Percentiles rank a stretch among this genome's conserved stretches.
These are phyloP conservation scores for Geotrichum restrictum DNA, from an alignment of 1,139 yeast species.

Conservation along the genomic window DNA sequence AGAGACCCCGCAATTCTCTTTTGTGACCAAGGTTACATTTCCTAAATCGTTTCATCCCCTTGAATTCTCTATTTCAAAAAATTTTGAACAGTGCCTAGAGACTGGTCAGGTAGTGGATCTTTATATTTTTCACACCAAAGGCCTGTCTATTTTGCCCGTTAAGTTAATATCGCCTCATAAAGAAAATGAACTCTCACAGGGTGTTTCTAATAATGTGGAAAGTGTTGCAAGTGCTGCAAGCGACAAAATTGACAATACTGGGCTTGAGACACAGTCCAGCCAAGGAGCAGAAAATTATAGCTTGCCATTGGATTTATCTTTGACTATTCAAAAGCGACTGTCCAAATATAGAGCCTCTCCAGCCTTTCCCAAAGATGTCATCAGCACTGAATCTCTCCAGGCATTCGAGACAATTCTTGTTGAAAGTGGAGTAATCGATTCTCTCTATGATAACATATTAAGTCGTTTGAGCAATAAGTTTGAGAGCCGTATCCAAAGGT, in stretches of 20 bases:
- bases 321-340: slow-evolving; percentile 5
- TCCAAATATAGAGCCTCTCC: slow-evolving; percentile 7
- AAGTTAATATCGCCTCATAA: not conserved
- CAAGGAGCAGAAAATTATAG: not conserved
- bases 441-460: slow-evolving; percentile 7
- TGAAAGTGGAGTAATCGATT: slow-evolving; percentile 17
- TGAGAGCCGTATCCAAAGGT: slow-evolving; percentile 1
- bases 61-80: slow-evolving; percentile 13
- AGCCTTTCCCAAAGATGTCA: slow-evolving; percentile 3
- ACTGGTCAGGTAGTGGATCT: slow-evolving; percentile 13
- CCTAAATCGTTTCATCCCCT: slow-evolving; percentile 13
- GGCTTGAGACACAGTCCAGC: not conserved
- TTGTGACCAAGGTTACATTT: slow-evolving; percentile 9
- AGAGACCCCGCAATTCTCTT: not conserved
- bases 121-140: slow-evolving; percentile 18
- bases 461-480: not conserved
- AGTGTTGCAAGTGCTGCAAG: not conserved
- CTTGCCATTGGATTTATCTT: not conserved
- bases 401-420: slow-evolving; percentile 7
- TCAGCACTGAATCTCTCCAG: slow-evolving; percentile 1
- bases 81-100: not conserved
- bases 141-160: slow-evolving; percentile 18
- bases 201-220: not conserved
- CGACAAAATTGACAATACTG: not conserved
- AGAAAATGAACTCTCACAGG: not conserved